These are phyloP conservation scores for Penicillium lividum DNA, from an alignment of 495 filamentous ascomycete genomes.

Conservation along the genomic window DNA sequence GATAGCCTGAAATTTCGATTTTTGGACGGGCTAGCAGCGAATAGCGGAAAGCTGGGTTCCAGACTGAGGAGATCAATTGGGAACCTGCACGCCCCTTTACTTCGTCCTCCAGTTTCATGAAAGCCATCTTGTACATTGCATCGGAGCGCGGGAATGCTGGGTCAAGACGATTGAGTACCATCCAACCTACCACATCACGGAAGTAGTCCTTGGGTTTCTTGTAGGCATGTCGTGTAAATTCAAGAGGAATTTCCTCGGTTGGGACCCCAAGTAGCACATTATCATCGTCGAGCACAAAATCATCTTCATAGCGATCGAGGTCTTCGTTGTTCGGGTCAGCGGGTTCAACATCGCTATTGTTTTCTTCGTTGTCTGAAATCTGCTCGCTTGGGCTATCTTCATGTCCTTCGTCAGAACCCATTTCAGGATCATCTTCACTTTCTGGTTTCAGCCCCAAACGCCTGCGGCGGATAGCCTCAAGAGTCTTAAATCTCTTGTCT, in stretches of 20 bases:
- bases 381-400: constrained; percentile 28
- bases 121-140: constrained; percentile 67
- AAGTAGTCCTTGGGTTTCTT: constrained; percentile 77
- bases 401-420: constrained; percentile 15
- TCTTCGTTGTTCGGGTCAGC: constrained; percentile 38
- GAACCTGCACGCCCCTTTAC: constrained; percentile 65
- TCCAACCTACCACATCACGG: constrained; percentile 77
- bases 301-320: constrained; percentile 64
- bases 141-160: constrained; percentile 69
- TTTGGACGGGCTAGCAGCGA: constrained; percentile 67
- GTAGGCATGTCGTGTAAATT: constrained; percentile 66
- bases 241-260: constrained; percentile 62
- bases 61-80: constrained; percentile 72
- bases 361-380: constrained; percentile 15
- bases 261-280: constrained; percentile 64
- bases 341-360: constrained; percentile 40
- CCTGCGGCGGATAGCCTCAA: constrained; percentile 57
- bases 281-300: constrained; percentile 70
- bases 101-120: constrained; percentile 73
- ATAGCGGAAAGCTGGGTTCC: constrained; percentile 65
- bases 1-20: constrained; percentile 35
- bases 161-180: constrained; percentile 75
- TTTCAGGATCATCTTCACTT: constrained; percentile 25
- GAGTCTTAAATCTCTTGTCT: constrained; percentile 43
- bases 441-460: constrained; percentile 57